Evolutionary conservation across 371 early-diverging fungal genomes (phyloP).

Genomic region (Actinomucor elegans): DNA sequence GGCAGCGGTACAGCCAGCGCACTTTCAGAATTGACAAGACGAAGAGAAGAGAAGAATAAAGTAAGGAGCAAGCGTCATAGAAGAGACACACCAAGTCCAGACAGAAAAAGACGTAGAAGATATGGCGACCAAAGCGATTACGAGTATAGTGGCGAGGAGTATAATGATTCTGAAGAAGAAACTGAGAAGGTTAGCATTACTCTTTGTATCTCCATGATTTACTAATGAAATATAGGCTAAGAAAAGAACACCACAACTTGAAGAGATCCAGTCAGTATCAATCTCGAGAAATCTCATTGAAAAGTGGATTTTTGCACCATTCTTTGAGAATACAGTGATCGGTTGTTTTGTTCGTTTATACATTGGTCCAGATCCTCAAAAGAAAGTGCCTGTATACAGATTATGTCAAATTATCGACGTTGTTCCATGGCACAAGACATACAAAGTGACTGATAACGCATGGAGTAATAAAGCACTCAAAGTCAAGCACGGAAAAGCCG

Average conservation of each 20-base stretch:
- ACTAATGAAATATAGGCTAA: constrained; percentile 36
- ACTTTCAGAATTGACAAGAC: constrained; percentile 55
- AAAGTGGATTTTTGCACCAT: constrained; percentile 73
- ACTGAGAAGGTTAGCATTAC: constrained; percentile 15
- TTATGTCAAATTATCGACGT: constrained; percentile 65
- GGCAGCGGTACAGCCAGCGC: constrained; percentile 48
- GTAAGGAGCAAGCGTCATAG: constrained; percentile 34
- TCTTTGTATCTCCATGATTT: background rate
- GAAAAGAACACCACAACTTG: constrained; percentile 54
- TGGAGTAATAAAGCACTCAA: constrained; percentile 62
- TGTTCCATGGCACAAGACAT: constrained; percentile 61
- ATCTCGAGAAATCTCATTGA: constrained; percentile 65
- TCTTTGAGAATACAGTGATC: constrained; percentile 63
- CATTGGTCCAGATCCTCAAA: constrained; percentile 56
- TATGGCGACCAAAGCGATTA: constrained; percentile 40
- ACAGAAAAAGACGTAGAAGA: constrained; percentile 32
- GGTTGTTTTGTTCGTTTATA: constrained; percentile 71
- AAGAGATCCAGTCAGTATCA: constrained; percentile 61
- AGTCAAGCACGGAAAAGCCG: constrained; percentile 68
- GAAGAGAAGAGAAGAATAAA: constrained; percentile 53
- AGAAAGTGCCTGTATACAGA: constrained; percentile 54
- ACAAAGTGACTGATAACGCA: constrained; percentile 55
- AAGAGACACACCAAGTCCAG: constrained; percentile 35
- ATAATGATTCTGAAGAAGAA: constrained; percentile 25
- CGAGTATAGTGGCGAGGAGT: constrained; percentile 36